These are phyloP conservation scores for Solanum paucissectum DNA, from an alignment of 257 asterid genomes.

Conservation along the genomic window DNA sequence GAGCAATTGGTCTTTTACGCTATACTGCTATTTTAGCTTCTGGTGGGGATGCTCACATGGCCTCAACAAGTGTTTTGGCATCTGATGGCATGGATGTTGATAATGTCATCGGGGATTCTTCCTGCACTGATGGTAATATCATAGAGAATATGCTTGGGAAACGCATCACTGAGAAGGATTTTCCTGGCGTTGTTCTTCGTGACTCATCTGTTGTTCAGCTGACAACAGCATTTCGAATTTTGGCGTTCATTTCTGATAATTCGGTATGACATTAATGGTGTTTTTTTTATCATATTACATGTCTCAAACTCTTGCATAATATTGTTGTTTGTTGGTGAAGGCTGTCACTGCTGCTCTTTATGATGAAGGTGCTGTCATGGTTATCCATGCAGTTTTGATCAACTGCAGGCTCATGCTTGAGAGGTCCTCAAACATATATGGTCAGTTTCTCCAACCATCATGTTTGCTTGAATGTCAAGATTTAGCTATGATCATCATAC, in stretches of 20 bases:
- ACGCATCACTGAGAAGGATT: constrained; percentile 88
- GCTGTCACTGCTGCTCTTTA: constrained; percentile 81
- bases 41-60: constrained; percentile 94
- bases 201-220: constrained; percentile 86
- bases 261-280: constrained; percentile 29
- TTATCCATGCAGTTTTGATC: constrained; percentile 84
- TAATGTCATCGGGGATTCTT: constrained; percentile 74
- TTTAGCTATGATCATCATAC: not conserved
- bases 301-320: not conserved
- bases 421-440: constrained; percentile 84
- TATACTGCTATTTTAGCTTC: constrained; percentile 81
- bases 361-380: constrained; percentile 93
- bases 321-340: constrained; percentile 27
- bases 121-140: constrained; percentile 65
- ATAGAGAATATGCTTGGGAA: constrained; percentile 83
- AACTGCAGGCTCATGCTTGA: constrained; percentile 90
- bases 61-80: constrained; percentile 72
- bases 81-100: constrained; percentile 95
- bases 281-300: not conserved
- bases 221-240: constrained; percentile 82
- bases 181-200: constrained; percentile 77
- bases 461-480: not conserved
- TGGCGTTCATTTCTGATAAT: constrained; percentile 83
- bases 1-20: constrained; percentile 61
- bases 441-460: constrained; percentile 32